Evolutionary conservation across 768 basidiomycete species (phyloP).

Genomic region (Suillus brevipes): DNA sequence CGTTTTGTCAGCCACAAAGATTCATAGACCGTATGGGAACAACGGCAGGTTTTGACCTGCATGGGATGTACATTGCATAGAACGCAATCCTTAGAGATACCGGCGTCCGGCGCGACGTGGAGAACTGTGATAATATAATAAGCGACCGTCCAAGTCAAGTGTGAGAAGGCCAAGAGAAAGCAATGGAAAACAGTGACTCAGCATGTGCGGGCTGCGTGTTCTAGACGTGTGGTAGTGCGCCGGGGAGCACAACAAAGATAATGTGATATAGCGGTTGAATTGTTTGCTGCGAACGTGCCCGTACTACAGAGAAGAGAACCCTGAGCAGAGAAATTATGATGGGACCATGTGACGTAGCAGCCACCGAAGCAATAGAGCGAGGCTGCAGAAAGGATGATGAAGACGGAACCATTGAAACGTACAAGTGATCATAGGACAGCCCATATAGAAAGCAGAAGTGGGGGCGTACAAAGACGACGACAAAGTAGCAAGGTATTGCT

Average conservation of each 20-base stretch:
- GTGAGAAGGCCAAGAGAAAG: neutral
- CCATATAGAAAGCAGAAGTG: neutral
- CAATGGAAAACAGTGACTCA: neutral
- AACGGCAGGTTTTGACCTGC: neutral
- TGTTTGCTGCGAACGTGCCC: neutral
- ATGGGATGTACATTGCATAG: neutral
- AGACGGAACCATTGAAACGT: neutral
- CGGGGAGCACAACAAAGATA: neutral
- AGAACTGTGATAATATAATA: neutral
- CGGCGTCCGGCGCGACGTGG: neutral
- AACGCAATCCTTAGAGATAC: neutral
- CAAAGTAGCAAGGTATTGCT: neutral
- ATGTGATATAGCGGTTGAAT: neutral
- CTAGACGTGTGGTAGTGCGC: neutral
- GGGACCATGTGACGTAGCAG: neutral
- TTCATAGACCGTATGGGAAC: neutral
- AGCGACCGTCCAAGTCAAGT: neutral
- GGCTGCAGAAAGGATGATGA: neutral
- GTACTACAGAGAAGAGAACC: neutral
- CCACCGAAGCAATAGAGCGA: neutral
- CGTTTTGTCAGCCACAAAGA: neutral
- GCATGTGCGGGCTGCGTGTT: neutral
- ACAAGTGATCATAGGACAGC: neutral
- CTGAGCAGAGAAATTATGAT: neutral
- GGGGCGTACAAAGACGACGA: neutral